Evolutionary conservation across 2,329 filamentous ascomycete species (phyloP), one percentile per base, ranked within the genome.

Genomic region (Tolypocladium tundrense): DNA sequence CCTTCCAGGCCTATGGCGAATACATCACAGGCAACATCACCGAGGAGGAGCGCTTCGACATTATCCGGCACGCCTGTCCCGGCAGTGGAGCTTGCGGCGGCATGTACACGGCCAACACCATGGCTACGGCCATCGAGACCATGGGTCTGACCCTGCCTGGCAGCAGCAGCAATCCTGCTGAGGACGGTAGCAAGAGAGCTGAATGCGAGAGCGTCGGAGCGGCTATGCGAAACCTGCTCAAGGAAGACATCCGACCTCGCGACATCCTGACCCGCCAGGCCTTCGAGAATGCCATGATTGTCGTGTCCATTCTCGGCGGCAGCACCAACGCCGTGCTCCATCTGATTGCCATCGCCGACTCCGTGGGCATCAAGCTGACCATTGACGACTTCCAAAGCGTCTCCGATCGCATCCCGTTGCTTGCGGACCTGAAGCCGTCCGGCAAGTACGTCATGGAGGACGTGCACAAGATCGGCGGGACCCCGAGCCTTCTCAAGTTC

Each of bases 1-100:
- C 94, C 50, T 99, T 99, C 84, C 94, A 99, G 77, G 88, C 93
- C 6, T 97, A 97, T 70, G 94, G 94, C 33, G 90, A 97, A 72
- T 97, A 92, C 77, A 87, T 99, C 66, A 84, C 89, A 14, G 93
- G 93, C 50, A 85, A 96, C 68, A 96, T 97, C 73, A 88, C 81
- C 63, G 94, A 99, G 75, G 87, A 94, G 68, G 81, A 93, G 75
- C 87, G 94, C 56, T 96, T 91, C 72, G 94, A 97, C 74, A 93
- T 97, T 68, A 96, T 97, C 72, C 85, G 91, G 61, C 80, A 97
- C 70, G 92, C 94, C 50, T 97, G 92, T 63, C 75, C 75, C 42
- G 75, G 75, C 40, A 70, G 72, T 45, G 88, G 88, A 43, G 88
- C 88, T 40, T 92, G 88, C 63, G 88, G 88, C 63, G 88, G 88